Base-by-base conservation (phyloP, 352 stramenopile genomes). In the Halophytophthora batemanensis region DNA sequence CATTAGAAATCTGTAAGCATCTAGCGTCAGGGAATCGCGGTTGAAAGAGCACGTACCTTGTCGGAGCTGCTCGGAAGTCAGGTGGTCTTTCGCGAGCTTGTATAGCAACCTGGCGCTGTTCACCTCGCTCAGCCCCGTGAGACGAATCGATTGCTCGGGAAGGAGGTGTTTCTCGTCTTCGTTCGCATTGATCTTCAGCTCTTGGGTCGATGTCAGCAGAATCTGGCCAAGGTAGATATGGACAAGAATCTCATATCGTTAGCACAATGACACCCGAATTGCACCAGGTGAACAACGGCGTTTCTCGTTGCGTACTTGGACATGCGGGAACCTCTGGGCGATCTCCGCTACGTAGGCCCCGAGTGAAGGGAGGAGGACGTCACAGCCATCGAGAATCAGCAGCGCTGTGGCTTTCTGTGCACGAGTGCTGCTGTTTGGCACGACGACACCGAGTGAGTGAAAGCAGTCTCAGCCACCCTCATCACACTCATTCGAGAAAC, bases 371-470 rank as follows among this genome's bases (percentile, higher is more conserved):
- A 66, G 45, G 2, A 87, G 51, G 1, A 65, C 43, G 41, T 90
- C 79, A 28, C 79, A 90, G n/a, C 69, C 77, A 36, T 90, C 79
- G 15, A 90, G 53, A 38, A 87, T 50, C 12, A 87, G 23, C 22
- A 87, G 44, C n/a, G 62, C 46, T 8, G 57, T 57, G 11, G 50
- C 53, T 19, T 64, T 59, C 14, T 64, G 52, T 8, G 37, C 42
- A 34, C 45, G 43, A 23, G 60, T 61, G 37, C 45, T 60, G 29
- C 50, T 64, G 50, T 45, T 39, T 0, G 44, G 41, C 39, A 38
- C 33, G 13, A 55, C 36, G 40, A 66, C 17, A 13, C 33, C 35
- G 28, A 34, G 13, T 51, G 17, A 28, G 12, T 35, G 15, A 13
- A 38, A 10, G 18, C 21, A 52, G 25, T 31, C 3, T 21, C 41